Evolutionary conservation across 1,284 basidiomycete genomes (phyloP), one percentile per base, ranked within the genome.

Genomic region (Ceratobasidium sp.): DNA sequence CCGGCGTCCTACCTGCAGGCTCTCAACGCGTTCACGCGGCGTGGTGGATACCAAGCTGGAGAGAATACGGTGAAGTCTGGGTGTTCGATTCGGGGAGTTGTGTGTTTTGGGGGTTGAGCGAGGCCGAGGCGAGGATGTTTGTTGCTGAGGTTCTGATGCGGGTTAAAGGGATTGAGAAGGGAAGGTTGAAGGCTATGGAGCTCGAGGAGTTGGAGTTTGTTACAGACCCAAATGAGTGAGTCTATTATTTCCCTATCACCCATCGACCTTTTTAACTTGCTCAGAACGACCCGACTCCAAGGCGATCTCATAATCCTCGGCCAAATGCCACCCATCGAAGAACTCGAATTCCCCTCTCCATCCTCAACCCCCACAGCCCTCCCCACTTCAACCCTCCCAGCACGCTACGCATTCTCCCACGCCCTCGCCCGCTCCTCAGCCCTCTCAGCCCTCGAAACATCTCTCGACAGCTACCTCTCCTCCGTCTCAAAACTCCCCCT

Each of bases 271-370:
- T 73, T 80, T 50, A 3, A 50, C 17, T 48, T 61, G 76, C 78
- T 44, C 80, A 96, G 95, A 83, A 86, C 89, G 80, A 96, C 95
- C 0, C 90, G 94, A 28, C 87, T 97, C 68, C 93, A 96, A 82
- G 95, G 95, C 57, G 95, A 97, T 83, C 85, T 97, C 77, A 96
- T 96, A 79, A 93, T 96, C 69, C 90, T 97, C n/a, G 95, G 95
- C 2, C 87, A 90, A 69, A 89, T 89, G 23, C 87, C 91, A 1
- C 86, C 89, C 20, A 85, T 90, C 62, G 88, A 87, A 70, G 82
- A 82, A 40, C 13, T 84, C 83, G 9, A 84, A 83, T 15, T 85
- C 84, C 80, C 83, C 82, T 44, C 81, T 81, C 17, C 84, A 83
- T 82, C n/a, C 83, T 84, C 77, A 82, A 84, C 23, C 82, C 46